Evolutionary conservation across 805 yeast genomes (phyloP), one percentile per base, ranked within the genome.

Genomic region (Sugiyamaella marilandica): DNA sequence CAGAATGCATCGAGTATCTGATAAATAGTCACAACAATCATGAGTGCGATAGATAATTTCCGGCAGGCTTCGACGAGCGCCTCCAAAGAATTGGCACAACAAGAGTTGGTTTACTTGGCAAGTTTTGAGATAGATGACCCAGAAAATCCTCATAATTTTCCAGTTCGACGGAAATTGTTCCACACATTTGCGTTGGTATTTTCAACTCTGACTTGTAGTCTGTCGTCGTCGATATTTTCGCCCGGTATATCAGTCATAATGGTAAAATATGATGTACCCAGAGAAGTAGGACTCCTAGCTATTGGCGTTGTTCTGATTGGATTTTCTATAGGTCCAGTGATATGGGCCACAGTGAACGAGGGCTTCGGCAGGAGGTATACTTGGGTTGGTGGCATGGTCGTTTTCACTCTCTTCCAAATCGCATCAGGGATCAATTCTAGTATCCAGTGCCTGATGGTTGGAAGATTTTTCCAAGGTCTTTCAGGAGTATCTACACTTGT

Each of bases 271-370:
- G 29, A 43, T 29, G 36, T 37, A 10, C 18, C 55, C 3, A 10
- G 32, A 13, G 53, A 52, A 34, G 54, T 52, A n/a, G 55, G 37
- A 13, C 26, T 33, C 85, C 77, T 61, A 89, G 85, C 21, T 66
- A 85, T 46, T 10, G 54, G 47, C 2, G 2, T 51, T 31, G 37
- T 47, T 8, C 36, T 48, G 13, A 26, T 83, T 43, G 91, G 90
- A 0, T 78, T 83, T 60, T 86, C 85, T 0, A 66, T 80, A 10
- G 90, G 90, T 0, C 86, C 87, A 2, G 68, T 82, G 64, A 55
- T 83, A 10, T 80, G 82, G 77, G 87, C 85, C 0, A 85, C 85
- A 1, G 57, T 50, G 5, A 39, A 24, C 8, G 53, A 50, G 5
- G 50, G 24, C 14, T 50, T 32, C 45, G 53, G 53, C 10, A n/a